Percentiles rank a stretch among this genome's conserved stretches.
Conservation (phyloP, 202 grass and related monocot genomes). For the Carex sylvatica region DNA sequence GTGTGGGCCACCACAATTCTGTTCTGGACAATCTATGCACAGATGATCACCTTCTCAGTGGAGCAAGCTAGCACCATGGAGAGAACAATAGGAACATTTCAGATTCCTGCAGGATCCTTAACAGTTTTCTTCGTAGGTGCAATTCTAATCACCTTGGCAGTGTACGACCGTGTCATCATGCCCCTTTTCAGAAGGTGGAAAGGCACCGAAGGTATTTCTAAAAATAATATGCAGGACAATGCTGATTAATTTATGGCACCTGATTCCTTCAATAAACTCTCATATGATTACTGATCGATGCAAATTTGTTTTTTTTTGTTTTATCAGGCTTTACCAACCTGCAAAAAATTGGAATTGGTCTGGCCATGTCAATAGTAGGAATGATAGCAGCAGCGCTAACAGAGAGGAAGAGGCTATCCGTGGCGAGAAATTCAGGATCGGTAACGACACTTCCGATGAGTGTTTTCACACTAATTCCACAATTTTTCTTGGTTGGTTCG, state of each 20-base stretch:
- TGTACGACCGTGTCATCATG: conserved; percentile 73
- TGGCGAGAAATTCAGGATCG: not conserved
- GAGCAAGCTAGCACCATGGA: conserved; percentile 92
- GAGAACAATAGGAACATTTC: conserved; percentile 55
- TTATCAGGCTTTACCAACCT: conserved; percentile 60
- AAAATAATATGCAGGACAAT: not conserved
- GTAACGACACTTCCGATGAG: conserved; percentile 50
- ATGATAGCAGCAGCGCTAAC: conserved; percentile 58
- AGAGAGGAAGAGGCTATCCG: conserved; percentile 43
- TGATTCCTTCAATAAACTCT: not conserved
- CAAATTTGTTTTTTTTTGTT: conserved; percentile 3
- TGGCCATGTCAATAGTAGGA: conserved; percentile 51
- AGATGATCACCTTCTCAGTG: conserved; percentile 96
- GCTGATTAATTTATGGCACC: not conserved
- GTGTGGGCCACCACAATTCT: conserved; percentile 95
- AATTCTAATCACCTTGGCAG: conserved; percentile 67
- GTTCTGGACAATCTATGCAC: conserved; percentile 93
- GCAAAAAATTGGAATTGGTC: conserved; percentile 69
- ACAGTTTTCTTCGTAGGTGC: conserved; percentile 82
- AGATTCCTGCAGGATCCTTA: conserved; percentile 75
- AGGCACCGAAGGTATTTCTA: conserved; percentile 30
- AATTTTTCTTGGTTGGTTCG: conserved; percentile 83
- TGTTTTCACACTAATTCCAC: conserved; percentile 71
- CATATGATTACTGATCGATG: not conserved
- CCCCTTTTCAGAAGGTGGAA: conserved; percentile 51